Percentiles rank a stretch among this genome's conserved stretches.
Evolutionary conservation across 257 asterid genomes (phyloP).

Genomic region (Linderniella brevidens): DNA sequence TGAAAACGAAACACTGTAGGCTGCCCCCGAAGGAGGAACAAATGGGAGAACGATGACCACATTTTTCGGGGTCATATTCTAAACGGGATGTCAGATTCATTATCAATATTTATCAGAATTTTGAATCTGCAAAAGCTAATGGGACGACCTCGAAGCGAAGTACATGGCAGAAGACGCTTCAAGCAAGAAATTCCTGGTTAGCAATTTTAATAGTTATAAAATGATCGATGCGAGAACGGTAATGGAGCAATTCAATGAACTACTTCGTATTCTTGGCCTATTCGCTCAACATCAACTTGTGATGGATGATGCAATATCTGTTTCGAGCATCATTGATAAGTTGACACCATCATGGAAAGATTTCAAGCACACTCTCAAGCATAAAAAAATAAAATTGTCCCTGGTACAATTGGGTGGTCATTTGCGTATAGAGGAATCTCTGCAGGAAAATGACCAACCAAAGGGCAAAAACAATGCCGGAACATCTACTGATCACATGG

Average conservation of each 20-base stretch:
- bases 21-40: background rate
- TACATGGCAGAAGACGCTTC: background rate
- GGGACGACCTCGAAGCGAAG: background rate
- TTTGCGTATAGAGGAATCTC: conserved; percentile 2
- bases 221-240: too few species aligned
- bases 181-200: conserved; percentile 1
- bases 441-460: background rate
- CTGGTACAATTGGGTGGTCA: background rate
- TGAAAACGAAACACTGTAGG: background rate
- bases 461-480: background rate
- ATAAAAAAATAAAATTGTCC: background rate
- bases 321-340: too few species aligned
- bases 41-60: conserved; percentile 4
- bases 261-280: background rate
- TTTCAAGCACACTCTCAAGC: background rate
- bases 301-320: background rate
- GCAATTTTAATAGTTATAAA: background rate
- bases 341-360: background rate
- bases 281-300: background rate
- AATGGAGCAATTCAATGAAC: background rate
- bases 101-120: background rate
- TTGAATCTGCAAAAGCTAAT: background rate
- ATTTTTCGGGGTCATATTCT: conserved; percentile 1
- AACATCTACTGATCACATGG: background rate
- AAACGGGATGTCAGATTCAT: background rate